These are phyloP conservation scores for Alternaria burnsii DNA, from an alignment of 2,329 filamentous ascomycete species.

Conservation along the genomic window DNA sequence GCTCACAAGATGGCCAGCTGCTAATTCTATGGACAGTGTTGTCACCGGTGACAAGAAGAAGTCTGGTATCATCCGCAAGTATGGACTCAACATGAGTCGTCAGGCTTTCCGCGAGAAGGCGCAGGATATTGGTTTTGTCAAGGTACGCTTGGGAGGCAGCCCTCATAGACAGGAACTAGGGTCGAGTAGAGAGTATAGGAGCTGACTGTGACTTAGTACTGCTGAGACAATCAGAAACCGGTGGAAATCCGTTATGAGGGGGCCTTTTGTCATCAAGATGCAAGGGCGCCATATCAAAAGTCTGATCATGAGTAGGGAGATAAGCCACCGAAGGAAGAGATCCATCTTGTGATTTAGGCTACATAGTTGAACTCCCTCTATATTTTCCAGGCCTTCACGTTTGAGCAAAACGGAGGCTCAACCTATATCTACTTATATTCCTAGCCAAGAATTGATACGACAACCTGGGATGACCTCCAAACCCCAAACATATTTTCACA, in stretches of 20 bases:
- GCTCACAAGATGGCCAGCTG: background rate
- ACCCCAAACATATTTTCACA: background rate
- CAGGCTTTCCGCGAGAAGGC: slow-evolving; percentile 74
- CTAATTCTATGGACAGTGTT: slow-evolving; percentile 21
- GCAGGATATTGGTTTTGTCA: slow-evolving; percentile 71
- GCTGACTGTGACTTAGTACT: background rate
- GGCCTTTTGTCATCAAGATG: background rate
- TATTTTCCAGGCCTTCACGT: background rate
- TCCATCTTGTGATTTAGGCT: background rate
- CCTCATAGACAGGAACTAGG: background rate
- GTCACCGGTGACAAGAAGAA: slow-evolving; percentile 42
- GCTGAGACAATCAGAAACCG: background rate
- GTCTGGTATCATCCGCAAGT: slow-evolving; percentile 99
- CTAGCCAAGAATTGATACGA: background rate
- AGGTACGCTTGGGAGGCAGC: slow-evolving; percentile 56
- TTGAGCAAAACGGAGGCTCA: background rate
- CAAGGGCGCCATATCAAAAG: background rate
- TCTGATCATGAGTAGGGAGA: background rate
- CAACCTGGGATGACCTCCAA: background rate
- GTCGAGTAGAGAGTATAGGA: too few relatives aligned
- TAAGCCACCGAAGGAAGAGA: background rate
- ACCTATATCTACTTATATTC: background rate
- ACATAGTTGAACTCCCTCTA: background rate
- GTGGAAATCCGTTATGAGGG: background rate
- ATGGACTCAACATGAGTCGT: slow-evolving; percentile 84